A percentile compares a stretch with the other conserved stretches of the same genome.
These are phyloP conservation scores for Diplodia scrobiculata DNA, from an alignment of 2,329 filamentous ascomycete genomes.

Conservation along the genomic window DNA sequence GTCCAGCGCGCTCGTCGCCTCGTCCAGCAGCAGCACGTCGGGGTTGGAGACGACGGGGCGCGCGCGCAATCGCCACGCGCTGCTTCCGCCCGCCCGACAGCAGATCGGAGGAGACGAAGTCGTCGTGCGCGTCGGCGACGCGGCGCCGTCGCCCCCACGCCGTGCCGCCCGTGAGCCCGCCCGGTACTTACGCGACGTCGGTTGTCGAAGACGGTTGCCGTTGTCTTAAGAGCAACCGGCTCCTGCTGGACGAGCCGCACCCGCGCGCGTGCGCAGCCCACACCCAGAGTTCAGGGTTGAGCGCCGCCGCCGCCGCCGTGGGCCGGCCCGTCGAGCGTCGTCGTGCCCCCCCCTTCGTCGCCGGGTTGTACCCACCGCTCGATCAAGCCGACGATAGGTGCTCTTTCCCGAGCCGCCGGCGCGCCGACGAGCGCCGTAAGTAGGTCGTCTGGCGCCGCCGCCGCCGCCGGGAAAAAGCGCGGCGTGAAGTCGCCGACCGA, in stretches of 20 bases:
- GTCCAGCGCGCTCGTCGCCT: conserved; percentile 85
- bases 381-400: conserved; percentile 87
- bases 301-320: conserved; percentile 38
- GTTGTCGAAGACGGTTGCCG: conserved; percentile 85
- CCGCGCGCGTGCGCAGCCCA: conserved; percentile 87
- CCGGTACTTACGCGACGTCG: conserved; percentile 76
- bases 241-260: conserved; percentile 93
- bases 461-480: conserved; percentile 78
- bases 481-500: conserved; percentile 85
- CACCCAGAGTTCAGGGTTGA: conserved; percentile 85
- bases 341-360: conserved; percentile 69
- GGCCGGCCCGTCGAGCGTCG: conserved; percentile 81
- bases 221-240: conserved; percentile 86
- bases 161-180: conserved; percentile 62
- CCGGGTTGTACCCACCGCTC: conserved; percentile 91
- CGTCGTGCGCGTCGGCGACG: conserved; percentile 92
- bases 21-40: conserved; percentile 88
- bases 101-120: conserved; percentile 75
- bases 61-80: conserved; percentile 89
- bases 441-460: conserved; percentile 85
- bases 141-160: conserved; percentile 53
- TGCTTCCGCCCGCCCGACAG: conserved; percentile 96
- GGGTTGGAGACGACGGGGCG: conserved; percentile 88
- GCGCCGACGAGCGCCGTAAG: conserved; percentile 89
- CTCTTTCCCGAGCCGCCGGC: conserved; percentile 94